Conservation (phyloP, 2,329 filamentous ascomycete genomes). For the Nothophaeocryptopus gaeumannii region DNA sequence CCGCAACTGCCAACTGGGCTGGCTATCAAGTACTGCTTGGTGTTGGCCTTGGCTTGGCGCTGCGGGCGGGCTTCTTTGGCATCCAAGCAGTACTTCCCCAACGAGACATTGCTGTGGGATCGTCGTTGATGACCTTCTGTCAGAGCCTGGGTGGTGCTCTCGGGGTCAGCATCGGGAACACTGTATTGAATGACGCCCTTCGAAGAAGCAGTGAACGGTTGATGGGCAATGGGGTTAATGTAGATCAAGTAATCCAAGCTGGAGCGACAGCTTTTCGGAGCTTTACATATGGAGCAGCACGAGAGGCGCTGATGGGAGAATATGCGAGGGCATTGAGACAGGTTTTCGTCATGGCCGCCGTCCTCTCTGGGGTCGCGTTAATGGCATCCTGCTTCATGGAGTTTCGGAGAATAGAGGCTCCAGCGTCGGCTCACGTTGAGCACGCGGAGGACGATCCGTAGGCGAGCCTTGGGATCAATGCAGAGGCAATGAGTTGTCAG, state of each 20-base stretch:
- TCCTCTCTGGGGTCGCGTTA: no score
- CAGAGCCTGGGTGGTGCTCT: constrained; percentile 45
- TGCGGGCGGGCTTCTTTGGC: constrained; percentile 43
- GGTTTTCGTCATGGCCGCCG: constrained; percentile 24
- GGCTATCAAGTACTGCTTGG: constrained; percentile 50
- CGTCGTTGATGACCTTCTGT: constrained; percentile 41
- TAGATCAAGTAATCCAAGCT: constrained; percentile 21
- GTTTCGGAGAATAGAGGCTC: no score
- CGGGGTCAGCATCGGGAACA: constrained; percentile 43
- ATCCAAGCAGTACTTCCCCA: constrained; percentile 38
- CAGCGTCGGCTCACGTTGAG: no score
- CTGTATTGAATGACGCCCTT: constrained; percentile 19
- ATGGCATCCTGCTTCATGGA: no score
- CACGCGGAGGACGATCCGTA: no score
- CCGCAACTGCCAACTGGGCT: constrained; percentile 44
- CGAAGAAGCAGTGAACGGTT: constrained; percentile 5
- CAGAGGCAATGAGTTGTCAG: no score
- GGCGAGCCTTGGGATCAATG: no score
- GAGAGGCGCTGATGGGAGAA: constrained; percentile 17
- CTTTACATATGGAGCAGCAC: no score
- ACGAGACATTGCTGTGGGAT: constrained; percentile 39
- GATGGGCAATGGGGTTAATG: constrained; percentile 1
- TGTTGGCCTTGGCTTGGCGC: constrained; percentile 42
- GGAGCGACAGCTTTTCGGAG: constrained; percentile 29
- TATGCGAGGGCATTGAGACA: constrained; percentile 31